phyloP scores from a whole-genome alignment of 306 rosid species.

The Hippophae tibetana region DNA sequence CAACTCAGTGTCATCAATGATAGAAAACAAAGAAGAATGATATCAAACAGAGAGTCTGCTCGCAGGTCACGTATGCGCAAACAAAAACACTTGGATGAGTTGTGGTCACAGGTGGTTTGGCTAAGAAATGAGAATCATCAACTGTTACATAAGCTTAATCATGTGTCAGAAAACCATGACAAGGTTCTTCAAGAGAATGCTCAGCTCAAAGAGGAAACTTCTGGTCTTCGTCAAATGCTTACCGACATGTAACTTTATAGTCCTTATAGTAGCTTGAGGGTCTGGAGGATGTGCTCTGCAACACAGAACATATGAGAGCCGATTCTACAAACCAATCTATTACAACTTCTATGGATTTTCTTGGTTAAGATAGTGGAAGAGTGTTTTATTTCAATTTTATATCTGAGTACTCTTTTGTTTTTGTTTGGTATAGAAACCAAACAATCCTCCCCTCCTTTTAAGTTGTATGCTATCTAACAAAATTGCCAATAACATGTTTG shows the following conservation, averaged over 20 bases:
- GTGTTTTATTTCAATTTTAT: slow-evolving; percentile 6
- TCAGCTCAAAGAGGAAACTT: slow-evolving; percentile 62
- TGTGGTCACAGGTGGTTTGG: slow-evolving; percentile 95
- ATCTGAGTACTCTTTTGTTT: slow-evolving; percentile 16
- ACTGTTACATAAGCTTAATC: slow-evolving; percentile 57
- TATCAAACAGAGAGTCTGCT: slow-evolving; percentile 91
- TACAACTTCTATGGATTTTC: slow-evolving; percentile 42
- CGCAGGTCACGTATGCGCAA: slow-evolving; percentile 86
- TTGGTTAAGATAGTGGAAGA: slow-evolving; percentile 22
- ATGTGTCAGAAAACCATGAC: slow-evolving; percentile 54
- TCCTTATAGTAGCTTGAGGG: slow-evolving; percentile 42
- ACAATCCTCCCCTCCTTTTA: slow-evolving; percentile 19
- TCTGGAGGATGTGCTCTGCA: slow-evolving; percentile 42
- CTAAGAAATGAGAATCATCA: slow-evolving; percentile 73
- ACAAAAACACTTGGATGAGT: slow-evolving; percentile 87
- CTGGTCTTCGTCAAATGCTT: slow-evolving; percentile 67
- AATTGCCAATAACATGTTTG: slow-evolving; percentile 33
- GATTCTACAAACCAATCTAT: slow-evolving; percentile 50
- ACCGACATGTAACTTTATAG: slow-evolving; percentile 52
- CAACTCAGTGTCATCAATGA: slow-evolving; percentile 56
- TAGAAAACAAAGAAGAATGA: slow-evolving; percentile 83
- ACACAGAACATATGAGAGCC: slow-evolving; percentile 35
- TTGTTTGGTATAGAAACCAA: slow-evolving; percentile 18
- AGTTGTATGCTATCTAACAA: slow-evolving; percentile 30
- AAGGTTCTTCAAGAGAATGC: slow-evolving; percentile 53